phyloP scores from a whole-genome alignment of 306 rosid species.

The Cucurbita pepo region DNA sequence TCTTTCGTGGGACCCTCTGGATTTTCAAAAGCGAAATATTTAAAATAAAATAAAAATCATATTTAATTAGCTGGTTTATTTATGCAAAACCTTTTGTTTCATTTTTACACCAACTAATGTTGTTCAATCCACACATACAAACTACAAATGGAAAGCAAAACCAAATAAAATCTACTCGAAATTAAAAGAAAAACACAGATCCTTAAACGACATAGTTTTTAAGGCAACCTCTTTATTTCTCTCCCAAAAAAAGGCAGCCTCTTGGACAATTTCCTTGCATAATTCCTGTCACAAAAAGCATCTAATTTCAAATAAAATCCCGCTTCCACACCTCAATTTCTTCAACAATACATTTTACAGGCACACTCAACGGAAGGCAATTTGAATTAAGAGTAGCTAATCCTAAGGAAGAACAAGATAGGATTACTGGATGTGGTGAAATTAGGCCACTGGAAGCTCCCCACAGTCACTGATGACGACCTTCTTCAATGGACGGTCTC shows the following conservation, averaged over 20 bases:
- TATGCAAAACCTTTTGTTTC: neutral
- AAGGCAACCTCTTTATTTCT: neutral
- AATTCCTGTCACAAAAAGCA: neutral
- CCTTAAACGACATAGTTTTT: neutral
- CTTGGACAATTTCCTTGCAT: neutral
- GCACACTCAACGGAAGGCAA: slow-evolving; percentile 1
- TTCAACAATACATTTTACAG: neutral
- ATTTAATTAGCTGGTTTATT: too few species aligned
- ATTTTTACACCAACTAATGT: too few species aligned
- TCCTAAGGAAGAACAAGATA: neutral
- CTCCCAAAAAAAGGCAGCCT: neutral
- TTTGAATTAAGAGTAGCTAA: slow-evolving; percentile 5
- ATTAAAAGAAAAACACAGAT: neutral
- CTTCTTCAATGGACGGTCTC: slow-evolving; percentile 86
- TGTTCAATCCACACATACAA: neutral
- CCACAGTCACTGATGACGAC: slow-evolving; percentile 70
- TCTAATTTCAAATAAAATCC: neutral
- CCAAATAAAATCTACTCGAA: neutral
- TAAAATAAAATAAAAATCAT: too few species aligned
- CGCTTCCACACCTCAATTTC: slow-evolving; percentile 1
- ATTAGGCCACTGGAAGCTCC: slow-evolving; percentile 72
- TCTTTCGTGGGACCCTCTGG: too few species aligned
- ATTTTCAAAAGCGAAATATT: too few species aligned
- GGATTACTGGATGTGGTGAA: neutral
- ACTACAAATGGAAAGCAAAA: neutral